Evolutionary conservation across 2,329 filamentous ascomycete genomes (phyloP), one percentile per base, ranked within the genome.

Genomic region (Colletotrichum shisoi): DNA sequence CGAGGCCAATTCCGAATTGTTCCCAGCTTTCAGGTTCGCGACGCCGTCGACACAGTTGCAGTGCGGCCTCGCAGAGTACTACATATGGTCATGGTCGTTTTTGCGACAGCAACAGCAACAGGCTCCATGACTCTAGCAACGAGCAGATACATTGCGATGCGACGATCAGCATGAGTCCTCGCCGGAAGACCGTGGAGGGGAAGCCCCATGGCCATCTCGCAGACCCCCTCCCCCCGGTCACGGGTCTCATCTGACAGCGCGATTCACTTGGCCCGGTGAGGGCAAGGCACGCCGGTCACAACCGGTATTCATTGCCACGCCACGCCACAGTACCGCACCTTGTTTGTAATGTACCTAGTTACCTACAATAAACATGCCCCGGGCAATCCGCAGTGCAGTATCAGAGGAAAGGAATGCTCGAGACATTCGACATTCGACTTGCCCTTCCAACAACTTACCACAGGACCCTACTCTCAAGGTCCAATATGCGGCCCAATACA

Each of bases 201-300:
- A 42, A 57, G 9, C 31, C 59, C 44, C 57, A 56, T 52, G 19
- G 44, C 34, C 52, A 57, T 66, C 46, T 59, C 45, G 21, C 24
- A 19, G 57, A 45, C 15, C 63, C 63, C 27, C 27, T 31, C 27
- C 1, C 27, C 27, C 54, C 27, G 40, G 64, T 59, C 60, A 44
- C 60, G 48, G 39, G 64, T 64, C 64, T 64, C 54, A 48, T n/a
- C 64, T 42, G 48, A 42, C 64, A 44, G 40, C 42, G 40, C 42
- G 54, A 54, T 59, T 59, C n/a, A 49, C 64, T 56, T 59, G 53
- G 42, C 53, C 61, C 54, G 46, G 48, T 64, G 60, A 67, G 54
- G 53, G 53, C 61, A 52, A 54, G 54, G 56, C 27, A 59, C 46
- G 61, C 49, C 64, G 60, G 64, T 24, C 53, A 56, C 37, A 13